Base-by-base conservation (phyloP, 768 basidiomycete species). In the Leccinum truebloodii region DNA sequence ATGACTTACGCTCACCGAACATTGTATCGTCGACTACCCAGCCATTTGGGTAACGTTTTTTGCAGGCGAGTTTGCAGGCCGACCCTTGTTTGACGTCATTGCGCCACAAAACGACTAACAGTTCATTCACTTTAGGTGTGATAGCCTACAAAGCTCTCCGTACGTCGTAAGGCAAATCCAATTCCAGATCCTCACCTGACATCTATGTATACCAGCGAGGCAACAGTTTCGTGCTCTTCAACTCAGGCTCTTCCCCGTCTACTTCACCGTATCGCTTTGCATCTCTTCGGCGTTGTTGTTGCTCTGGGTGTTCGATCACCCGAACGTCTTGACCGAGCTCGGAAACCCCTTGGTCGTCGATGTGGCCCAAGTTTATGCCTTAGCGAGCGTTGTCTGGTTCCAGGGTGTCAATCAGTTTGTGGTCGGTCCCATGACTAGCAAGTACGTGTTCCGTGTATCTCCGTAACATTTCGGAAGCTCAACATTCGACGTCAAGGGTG, bases 181-280 rank as follows among this genome's bases (percentile, higher is more conserved):
- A 41, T 37, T 24, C 32, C 9, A 39, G 24, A 26, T 20, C 35
- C 26, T 44, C 32, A 37, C 49, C 52, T n/a, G 59, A 52, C 46
- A 28, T 26, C 22, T 18, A 28, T 46, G 10, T 35, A 41, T 48
- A 24, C 6, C 60, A 88, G 86, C 90, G 18, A 83, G 89, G 52
- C 82, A 86, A 53, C 86, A 89, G 60, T 94, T 94, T 61, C 83
- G 86, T 10, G 77, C 81, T 46, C 80, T 94, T 35, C 92, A 94
- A 68, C 85, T 90, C 68, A 83, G 81, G 66, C 84, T 81, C 1
- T 90, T 90, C 75, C 89, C 92, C 1, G 72, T 89, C 63, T 93
- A 90, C 75, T 94, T 94, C 67, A 70, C 80, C 18, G 70, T 83
- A 46, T 87, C 86, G 13, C 81, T 89, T 39, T 65, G 73, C 24